Percentiles rank a stretch among this genome's conserved stretches.
Evolutionary conservation across 2,329 filamentous ascomycete genomes (phyloP).

Genomic region (Hypoxylon sp.): DNA sequence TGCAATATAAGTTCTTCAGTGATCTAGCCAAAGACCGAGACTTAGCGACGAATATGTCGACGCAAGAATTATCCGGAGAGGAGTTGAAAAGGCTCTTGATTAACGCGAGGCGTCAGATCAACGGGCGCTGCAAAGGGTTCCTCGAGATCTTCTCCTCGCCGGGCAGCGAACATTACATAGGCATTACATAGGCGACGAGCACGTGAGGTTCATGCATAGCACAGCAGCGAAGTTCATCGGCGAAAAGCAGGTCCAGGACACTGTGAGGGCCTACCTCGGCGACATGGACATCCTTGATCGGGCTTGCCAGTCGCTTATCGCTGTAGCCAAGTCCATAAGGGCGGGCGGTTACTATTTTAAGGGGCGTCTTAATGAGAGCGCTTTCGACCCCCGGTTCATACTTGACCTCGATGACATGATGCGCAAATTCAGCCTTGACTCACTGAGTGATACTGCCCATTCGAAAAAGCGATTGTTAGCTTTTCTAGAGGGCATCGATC

Average conservation of each 20-base stretch:
- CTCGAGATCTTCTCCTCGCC: conserved; percentile 9
- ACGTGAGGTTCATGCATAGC: conserved; percentile 28
- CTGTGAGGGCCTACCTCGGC: not conserved
- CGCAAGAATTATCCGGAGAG: not conserved
- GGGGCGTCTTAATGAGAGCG: no score
- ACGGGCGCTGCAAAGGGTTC: conserved; percentile 30
- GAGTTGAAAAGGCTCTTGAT: not conserved
- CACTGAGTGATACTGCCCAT: no score
- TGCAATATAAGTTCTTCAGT: conserved; percentile 21
- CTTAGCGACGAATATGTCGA: conserved; percentile 10
- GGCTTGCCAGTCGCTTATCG: conserved; percentile 20
- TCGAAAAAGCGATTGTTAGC: not conserved
- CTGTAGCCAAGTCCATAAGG: conserved; percentile 17
- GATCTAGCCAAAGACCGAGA: conserved; percentile 12
- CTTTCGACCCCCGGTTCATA: no score
- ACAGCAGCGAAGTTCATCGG: conserved; percentile 21
- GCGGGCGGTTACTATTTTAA: conserved; percentile 1
- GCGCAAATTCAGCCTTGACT: no score
- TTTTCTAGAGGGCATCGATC: conserved; percentile 2
- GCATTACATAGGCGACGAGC: not conserved
- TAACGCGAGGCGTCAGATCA: conserved; percentile 17
- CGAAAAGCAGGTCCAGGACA: not conserved
- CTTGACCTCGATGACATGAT: no score
- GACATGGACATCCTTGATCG: conserved; percentile 7
- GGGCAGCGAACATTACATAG: not conserved